Evolutionary conservation across 352 stramenopile species (phyloP).

Genomic region (Phytophthora syringae): DNA sequence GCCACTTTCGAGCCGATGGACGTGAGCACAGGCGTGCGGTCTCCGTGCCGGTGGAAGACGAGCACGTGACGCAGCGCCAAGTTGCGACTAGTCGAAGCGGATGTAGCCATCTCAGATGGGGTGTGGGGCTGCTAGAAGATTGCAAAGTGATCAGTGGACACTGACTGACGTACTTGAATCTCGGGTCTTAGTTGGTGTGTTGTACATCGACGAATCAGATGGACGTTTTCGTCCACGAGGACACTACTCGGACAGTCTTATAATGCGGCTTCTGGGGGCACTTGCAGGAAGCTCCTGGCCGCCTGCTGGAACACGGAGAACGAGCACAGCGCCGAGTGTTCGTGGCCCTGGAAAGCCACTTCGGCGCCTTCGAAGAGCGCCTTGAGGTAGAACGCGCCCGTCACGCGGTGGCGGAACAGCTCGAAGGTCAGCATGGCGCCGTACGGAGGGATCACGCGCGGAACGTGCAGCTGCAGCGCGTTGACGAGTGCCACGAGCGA

Average conservation of each 20-base stretch:
- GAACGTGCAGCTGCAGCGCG: conserved; percentile 65
- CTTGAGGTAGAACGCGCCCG: conserved; percentile 52
- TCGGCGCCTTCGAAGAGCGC: conserved; percentile 60
- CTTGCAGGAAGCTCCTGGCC: conserved; percentile 52
- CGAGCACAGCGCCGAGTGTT: conserved; percentile 52
- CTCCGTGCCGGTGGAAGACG: conserved; percentile 83
- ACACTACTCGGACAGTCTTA: conserved; percentile 22
- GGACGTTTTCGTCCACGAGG: conserved; percentile 4
- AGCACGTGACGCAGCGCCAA: conserved; percentile 75
- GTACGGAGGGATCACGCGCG: conserved; percentile 65
- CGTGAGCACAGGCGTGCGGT: conserved; percentile 77
- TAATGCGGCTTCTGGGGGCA: conserved; percentile 20
- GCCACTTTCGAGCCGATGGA: conserved; percentile 57
- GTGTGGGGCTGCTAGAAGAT: conserved; percentile 27
- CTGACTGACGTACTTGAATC: conserved; percentile 7
- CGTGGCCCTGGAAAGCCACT: conserved; percentile 49
- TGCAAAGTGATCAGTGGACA: conserved; percentile 18
- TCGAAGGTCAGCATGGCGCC: conserved; percentile 82
- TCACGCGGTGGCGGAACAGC: conserved; percentile 55
- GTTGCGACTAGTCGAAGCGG: conserved; percentile 26
- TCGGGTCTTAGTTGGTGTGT: conserved; percentile 8
- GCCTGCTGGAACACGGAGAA: conserved; percentile 63
- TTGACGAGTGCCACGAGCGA: conserved; percentile 75
- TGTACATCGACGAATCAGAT: conserved; percentile 26
- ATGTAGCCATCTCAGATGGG: conserved; percentile 29